A percentile compares a stretch with the other conserved stretches of the same genome.
Conservation (phyloP, 495 filamentous ascomycete genomes). For the Penicillium crystallinum region DNA sequence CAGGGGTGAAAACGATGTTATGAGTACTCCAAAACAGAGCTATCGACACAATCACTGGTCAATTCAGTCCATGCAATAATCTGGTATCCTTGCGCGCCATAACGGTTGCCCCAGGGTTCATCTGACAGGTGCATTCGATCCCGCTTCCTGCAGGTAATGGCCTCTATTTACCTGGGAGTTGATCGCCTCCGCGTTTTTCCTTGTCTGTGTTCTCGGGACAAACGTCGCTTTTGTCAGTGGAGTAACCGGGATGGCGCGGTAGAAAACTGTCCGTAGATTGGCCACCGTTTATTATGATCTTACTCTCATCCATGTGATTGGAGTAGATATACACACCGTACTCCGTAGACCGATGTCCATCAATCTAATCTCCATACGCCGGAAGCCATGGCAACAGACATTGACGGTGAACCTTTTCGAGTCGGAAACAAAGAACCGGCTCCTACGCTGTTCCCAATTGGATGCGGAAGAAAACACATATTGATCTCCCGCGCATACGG, state of each 20-base stretch:
- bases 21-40: neutral
- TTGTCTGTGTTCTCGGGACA: slow-evolving; percentile 17
- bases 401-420: neutral
- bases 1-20: slow-evolving; percentile 3
- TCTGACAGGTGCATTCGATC: slow-evolving; percentile 19
- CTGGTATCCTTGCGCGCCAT: slow-evolving; percentile 18
- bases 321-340: neutral
- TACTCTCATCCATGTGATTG: neutral
- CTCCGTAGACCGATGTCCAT: neutral
- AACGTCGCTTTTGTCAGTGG: slow-evolving; percentile 4
- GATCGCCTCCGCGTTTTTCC: slow-evolving; percentile 15
- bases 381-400: slow-evolving; percentile 4
- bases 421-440: slow-evolving; percentile 1
- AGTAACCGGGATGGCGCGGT: slow-evolving; percentile 1
- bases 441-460: neutral
- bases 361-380: neutral
- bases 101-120: slow-evolving; percentile 28
- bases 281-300: neutral
- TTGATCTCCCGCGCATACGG: neutral
- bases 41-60: neutral
- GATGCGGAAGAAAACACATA: neutral
- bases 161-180: neutral
- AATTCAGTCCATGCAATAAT: neutral
- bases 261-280: neutral
- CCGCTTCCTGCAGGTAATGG: slow-evolving; percentile 16